Percentiles rank a stretch among this genome's conserved stretches.
Evolutionary conservation across 441 rosid genomes (phyloP).

Genomic region (California macrophylla): DNA sequence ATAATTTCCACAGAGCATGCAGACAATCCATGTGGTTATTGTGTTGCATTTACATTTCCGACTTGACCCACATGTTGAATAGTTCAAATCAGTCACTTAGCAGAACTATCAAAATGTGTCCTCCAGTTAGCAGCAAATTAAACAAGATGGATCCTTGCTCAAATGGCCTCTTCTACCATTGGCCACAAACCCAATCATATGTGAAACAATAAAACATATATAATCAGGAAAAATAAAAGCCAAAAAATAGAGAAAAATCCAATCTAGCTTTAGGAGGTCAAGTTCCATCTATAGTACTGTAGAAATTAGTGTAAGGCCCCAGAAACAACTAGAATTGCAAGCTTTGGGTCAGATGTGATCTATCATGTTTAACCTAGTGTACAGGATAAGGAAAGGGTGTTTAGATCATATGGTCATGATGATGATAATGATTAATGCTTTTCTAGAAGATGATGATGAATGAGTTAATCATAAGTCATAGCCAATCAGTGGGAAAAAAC

Average conservation of each 20-base stretch:
- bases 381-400: neutral
- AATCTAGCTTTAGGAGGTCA: neutral
- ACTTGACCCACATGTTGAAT: neutral
- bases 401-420: neutral
- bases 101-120: neutral
- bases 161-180: neutral
- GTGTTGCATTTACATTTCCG: neutral
- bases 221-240: neutral
- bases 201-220: neutral
- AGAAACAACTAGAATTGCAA: neutral
- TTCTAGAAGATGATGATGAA: neutral
- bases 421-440: neutral
- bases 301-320: neutral
- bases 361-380: neutral
- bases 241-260: neutral
- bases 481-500: neutral
- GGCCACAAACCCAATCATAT: neutral
- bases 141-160: neutral
- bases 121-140: neutral
- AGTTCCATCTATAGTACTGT: neutral
- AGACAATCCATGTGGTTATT: slow-evolving; percentile 3
- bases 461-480: neutral
- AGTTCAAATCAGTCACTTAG: neutral
- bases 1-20: neutral
- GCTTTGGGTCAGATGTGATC: neutral